phyloP scores from a whole-genome alignment of 2,329 filamentous ascomycete genomes.

The Domatiomyces globalis region DNA sequence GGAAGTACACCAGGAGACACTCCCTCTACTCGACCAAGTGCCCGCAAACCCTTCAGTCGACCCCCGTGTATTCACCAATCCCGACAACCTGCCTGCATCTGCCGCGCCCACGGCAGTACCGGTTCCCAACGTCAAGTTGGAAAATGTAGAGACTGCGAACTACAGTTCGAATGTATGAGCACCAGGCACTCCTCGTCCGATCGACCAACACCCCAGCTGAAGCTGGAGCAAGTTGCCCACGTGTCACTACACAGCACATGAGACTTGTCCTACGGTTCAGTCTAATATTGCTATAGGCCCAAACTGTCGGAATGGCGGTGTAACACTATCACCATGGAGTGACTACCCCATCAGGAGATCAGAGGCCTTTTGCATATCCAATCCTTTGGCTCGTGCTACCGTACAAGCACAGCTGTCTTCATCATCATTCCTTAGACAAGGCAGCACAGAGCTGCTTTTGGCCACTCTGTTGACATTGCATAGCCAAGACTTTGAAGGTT shows the following conservation, averaged over 20 bases:
- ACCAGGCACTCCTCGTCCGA: not conserved
- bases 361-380: no score
- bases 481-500: not conserved
- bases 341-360: not conserved
- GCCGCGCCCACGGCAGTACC: no score
- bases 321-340: not conserved
- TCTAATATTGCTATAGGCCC: not conserved
- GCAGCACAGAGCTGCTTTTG: not conserved
- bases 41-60: not conserved
- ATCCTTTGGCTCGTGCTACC: not conserved
- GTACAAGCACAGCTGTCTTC: not conserved
- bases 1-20: not conserved
- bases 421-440: no score
- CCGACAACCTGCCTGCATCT: not conserved
- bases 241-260: not conserved
- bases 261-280: not conserved
- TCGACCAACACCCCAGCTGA: not conserved
- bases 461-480: not conserved
- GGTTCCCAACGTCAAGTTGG: not conserved
- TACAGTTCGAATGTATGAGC: not conserved
- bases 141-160: not conserved
- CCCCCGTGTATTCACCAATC: not conserved
- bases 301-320: not conserved
- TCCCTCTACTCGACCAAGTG: not conserved
- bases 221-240: not conserved